These are phyloP conservation scores for Sphaerulina populicola DNA, from an alignment of 2,329 filamentous ascomycete genomes.

Conservation along the genomic window DNA sequence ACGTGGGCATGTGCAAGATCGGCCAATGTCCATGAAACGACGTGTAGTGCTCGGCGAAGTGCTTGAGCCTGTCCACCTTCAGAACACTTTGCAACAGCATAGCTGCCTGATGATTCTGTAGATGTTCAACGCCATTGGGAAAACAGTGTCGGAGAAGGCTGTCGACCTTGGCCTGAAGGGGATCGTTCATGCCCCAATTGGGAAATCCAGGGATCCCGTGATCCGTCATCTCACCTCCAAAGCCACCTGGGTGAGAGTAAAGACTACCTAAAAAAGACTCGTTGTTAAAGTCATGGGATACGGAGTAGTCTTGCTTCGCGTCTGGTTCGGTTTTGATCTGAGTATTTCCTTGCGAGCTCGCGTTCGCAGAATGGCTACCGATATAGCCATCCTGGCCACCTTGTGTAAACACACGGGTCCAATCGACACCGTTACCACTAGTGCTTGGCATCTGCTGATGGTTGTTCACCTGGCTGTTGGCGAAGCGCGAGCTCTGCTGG, in stretches of 20 bases:
- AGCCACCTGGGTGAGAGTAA: conserved; percentile 40
- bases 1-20: conserved; percentile 62
- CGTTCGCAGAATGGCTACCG: conserved; percentile 41
- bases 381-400: conserved; percentile 41
- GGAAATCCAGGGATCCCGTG: conserved; percentile 31
- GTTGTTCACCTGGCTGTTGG: conserved; percentile 31
- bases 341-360: conserved; percentile 31
- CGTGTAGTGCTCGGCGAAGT: conserved; percentile 62
- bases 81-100: conserved; percentile 46
- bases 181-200: conserved; percentile 41
- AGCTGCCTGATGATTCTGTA: conserved; percentile 45
- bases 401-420: conserved; percentile 40
- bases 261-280: conserved; percentile 44
- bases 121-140: conserved; percentile 49
- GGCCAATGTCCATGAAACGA: conserved; percentile 68
- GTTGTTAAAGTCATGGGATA: conserved; percentile 38
- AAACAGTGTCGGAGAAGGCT: conserved; percentile 46
- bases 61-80: conserved; percentile 59
- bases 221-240: conserved; percentile 34
- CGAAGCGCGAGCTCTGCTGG: conserved; percentile 34
- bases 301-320: conserved; percentile 32
- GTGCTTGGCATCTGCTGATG: conserved; percentile 27
- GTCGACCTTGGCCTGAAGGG: conserved; percentile 40
- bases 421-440: conserved; percentile 34
- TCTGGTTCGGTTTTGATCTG: conserved; percentile 40